Evolutionary conservation across 352 stramenopile species (phyloP), one percentile per base, ranked within the genome.

Genomic region (Vaucheria bursata): DNA sequence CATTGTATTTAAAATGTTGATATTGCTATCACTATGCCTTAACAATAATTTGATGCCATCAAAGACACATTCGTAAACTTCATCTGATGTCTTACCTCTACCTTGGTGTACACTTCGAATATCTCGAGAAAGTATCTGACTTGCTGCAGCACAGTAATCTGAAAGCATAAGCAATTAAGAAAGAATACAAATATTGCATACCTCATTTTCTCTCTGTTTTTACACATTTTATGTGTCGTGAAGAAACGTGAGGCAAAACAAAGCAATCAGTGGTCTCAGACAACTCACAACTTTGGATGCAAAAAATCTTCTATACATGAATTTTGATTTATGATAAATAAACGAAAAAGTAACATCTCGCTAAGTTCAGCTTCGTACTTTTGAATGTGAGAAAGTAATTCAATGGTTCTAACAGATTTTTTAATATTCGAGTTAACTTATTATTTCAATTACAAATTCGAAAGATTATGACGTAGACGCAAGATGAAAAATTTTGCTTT

Each of bases 51-150:
- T 33, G 6, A 81, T 39, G 6, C 71, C 71, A 38, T 81, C 76
- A 59, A 81, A 81, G 35, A 73, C 72, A 39, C 77, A 82, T n/a
- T 77, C 77, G 72, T 82, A 82, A 4, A 75, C 64, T 64, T 73
- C 71, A 37, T 80, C 65, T 38, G 71, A 73, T 18, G 74, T 71
- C 1, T 59, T 59, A 35, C 79, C 79, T 1, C 79, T 50, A 0
- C 79, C 79, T 50, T 84, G 75, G 71, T 82, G 79, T n/a, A 84
- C 70, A 39, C 79, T 78, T 18, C 79, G 79, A 0, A 84, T 73
- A 49, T 84, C 79, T 45, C 82, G 79, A 50, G 78, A 37, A 12
- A 84, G 74, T 37, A 84, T 71, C 69, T 84, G 71, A 50, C 31
- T 34, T 31, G 53, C 53, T 2, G 53, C 53, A 2, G 34, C 53